These are phyloP conservation scores for Zygnema cylindricum DNA, from an alignment of 139 green algal genomes.

Conservation along the genomic window DNA sequence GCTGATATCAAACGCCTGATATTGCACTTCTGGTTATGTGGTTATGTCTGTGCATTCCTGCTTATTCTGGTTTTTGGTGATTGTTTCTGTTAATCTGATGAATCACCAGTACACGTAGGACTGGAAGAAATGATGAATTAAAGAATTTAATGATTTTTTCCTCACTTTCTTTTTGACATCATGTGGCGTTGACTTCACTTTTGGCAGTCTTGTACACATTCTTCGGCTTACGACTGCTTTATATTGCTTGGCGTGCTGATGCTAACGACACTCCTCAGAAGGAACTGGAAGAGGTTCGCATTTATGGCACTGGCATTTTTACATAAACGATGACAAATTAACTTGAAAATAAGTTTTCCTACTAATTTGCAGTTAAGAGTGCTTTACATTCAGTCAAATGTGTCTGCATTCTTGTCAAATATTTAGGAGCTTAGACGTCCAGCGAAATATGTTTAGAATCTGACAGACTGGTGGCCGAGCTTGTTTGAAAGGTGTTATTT, in stretches of 20 bases:
- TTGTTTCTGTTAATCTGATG: neutral
- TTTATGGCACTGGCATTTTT: neutral
- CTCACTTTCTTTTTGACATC: too few species aligned
- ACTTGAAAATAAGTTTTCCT: too few species aligned
- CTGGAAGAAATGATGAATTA: too few species aligned
- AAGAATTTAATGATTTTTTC: too few species aligned
- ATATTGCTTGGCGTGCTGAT: constrained; percentile 65
- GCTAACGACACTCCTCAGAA: constrained; percentile 39
- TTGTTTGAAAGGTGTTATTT: too few species aligned
- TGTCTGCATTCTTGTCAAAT: neutral
- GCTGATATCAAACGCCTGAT: too few species aligned
- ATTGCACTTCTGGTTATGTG: too few species aligned
- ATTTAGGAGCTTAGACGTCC: neutral
- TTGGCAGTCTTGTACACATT: constrained; percentile 68
- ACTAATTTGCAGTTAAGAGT: neutral
- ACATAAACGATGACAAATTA: too few species aligned
- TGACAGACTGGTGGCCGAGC: too few species aligned
- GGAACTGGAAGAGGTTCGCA: constrained; percentile 69
- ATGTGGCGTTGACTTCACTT: neutral
- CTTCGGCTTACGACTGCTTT: constrained; percentile 71
- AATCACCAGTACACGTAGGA: too few species aligned
- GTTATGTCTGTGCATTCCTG: too few species aligned
- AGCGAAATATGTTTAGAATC: constrained; percentile 1
- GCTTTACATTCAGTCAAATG: neutral
- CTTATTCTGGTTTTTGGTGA: too few species aligned